phyloP scores from a whole-genome alignment of 129 eudicot genomes.

The Flaveria robusta region DNA sequence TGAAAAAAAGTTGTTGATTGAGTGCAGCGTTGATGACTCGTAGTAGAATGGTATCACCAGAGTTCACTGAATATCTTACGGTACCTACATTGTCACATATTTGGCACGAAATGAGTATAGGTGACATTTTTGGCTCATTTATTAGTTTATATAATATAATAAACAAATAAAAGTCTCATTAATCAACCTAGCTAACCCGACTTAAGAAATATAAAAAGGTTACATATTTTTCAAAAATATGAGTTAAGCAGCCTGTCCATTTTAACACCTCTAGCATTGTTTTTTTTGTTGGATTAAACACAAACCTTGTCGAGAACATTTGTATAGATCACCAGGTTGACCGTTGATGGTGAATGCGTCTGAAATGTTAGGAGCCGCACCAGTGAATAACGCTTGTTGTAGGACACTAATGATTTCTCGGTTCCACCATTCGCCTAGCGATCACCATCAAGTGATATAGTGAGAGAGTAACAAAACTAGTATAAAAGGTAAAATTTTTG shows the following conservation, averaged over 20 bases:
- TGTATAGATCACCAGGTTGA: conserved; percentile 78
- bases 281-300: neutral
- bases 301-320: conserved; percentile 74
- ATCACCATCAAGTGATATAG: neutral
- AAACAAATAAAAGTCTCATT: no score
- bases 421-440: conserved; percentile 84
- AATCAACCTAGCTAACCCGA: neutral
- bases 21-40: conserved; percentile 88
- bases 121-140: neutral
- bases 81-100: conserved; percentile 48
- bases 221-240: neutral
- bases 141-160: neutral
- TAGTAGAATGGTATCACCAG: conserved; percentile 66
- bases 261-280: neutral
- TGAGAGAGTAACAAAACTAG: neutral
- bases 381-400: conserved; percentile 51
- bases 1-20: conserved; percentile 79
- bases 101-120: neutral
- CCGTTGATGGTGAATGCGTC: conserved; percentile 78
- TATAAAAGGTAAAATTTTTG: neutral
- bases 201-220: neutral
- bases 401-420: conserved; percentile 52
- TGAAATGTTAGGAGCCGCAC: conserved; percentile 76
- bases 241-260: neutral
- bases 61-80: conserved; percentile 37